Base-by-base conservation (phyloP, 169 alveolate species). In the Plasmodium gaboni region DNA sequence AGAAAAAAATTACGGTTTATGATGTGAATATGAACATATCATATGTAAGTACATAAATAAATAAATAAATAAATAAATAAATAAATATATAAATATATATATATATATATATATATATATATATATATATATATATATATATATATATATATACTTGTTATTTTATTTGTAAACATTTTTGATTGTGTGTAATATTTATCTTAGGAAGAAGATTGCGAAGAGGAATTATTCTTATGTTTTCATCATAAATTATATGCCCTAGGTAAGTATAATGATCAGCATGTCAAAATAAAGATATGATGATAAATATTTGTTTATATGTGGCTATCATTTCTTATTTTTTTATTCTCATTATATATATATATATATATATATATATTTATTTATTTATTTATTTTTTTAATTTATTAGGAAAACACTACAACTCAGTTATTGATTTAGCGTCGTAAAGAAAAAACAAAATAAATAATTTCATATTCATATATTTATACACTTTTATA, bases 211-310 rank as follows among this genome's bases (percentile, higher is more conserved):
- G 61, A 80, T 28, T 60, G 69, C n/a, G 73, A 65, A 53, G 44
- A 69, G 13, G 90, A 80, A 61, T 61, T 80, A 71, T 67, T 67
- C 22, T 68, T 80, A 80, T 80, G 90, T 26, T 68, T 80, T 50
- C 90, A 80, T 28, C 90, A 80, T 26, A 80, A 80, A 38, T 50
- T 80, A 59, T 80, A 80, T 65, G 83, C 90, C 10, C 55, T 80
- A 42, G 90, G 90, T 80, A 80, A 65, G 32, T 9, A 38, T 38
- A 38, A 38, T 38, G 9, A 38, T 38, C 10, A 5, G 1, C 46
- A 38, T 38, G 46, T 38, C 46, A 38, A 38, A 5, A 38, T 38
- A 38, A 38, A 1, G 10, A 38, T 38, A 38, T 38, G 46, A 38
- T 38, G 46, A 38, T 38, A 26, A 61, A 55, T 42, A 15, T 38